Evolutionary conservation across 139 green algal genomes (phyloP).

Genomic region (Tetradesmus lagerheimii): DNA sequence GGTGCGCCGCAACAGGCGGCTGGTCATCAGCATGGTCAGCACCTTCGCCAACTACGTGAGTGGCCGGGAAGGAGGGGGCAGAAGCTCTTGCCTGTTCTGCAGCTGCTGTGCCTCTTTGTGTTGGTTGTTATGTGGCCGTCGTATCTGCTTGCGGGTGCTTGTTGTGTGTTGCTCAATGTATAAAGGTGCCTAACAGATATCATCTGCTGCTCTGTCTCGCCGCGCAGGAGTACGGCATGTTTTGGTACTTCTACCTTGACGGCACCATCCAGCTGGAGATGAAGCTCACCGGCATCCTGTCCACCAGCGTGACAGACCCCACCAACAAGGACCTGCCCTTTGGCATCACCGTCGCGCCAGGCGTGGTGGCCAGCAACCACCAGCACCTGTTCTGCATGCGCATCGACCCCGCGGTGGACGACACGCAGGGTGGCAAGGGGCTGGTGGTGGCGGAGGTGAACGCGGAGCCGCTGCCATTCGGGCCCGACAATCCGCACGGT

Average conservation of each 20-base stretch:
- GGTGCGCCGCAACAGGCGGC: constrained; percentile 73
- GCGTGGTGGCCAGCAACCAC: constrained; percentile 81
- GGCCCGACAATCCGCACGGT: constrained; percentile 79
- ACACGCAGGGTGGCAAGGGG: constrained; percentile 47
- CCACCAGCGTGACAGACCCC: constrained; percentile 47
- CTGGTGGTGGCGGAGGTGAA: constrained; percentile 75
- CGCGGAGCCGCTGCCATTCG: constrained; percentile 66
- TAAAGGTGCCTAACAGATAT: too few relatives aligned
- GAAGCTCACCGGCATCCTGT: constrained; percentile 92
- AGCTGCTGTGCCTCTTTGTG: too few relatives aligned
- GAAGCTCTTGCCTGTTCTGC: too few relatives aligned
- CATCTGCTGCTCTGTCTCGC: neutral
- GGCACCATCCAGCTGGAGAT: constrained; percentile 85
- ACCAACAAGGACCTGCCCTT: constrained; percentile 54
- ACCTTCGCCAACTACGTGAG: constrained; percentile 45
- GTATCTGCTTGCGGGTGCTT: too few relatives aligned
- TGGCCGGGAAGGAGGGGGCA: neutral
- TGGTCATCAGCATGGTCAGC: constrained; percentile 76
- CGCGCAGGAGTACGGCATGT: constrained; percentile 64
- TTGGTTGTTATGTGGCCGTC: too few relatives aligned
- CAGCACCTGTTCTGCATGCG: constrained; percentile 92
- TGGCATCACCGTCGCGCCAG: constrained; percentile 77
- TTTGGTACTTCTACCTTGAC: constrained; percentile 84
- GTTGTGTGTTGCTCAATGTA: too few relatives aligned
- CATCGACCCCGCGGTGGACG: constrained; percentile 86